Percentiles rank a stretch among this genome's conserved stretches.
Conservation (phyloP, 306 rosid species). For the Prunus mume region DNA sequence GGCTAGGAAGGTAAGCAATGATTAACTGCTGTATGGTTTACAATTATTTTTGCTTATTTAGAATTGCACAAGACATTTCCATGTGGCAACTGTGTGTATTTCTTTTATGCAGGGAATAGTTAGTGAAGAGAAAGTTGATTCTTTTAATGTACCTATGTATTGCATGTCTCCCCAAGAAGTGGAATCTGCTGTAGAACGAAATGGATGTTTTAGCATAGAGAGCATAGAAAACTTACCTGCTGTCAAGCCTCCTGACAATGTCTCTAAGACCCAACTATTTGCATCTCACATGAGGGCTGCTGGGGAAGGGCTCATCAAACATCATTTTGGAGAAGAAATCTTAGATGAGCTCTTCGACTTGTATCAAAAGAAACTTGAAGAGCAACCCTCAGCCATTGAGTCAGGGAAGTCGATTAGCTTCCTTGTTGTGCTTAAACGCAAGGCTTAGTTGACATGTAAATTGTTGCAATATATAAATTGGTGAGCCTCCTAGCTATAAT, state of each 20-base stretch:
- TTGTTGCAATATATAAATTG: too few relatives aligned
- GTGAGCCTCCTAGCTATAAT: too few relatives aligned
- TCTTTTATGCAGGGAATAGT: constrained; percentile 12
- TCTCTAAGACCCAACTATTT: neutral
- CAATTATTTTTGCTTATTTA: neutral
- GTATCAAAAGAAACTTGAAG: neutral
- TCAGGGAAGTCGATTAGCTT: neutral
- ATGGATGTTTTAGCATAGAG: constrained; percentile 23
- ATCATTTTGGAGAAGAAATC: constrained; percentile 10
- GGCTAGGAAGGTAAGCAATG: constrained; percentile 26
- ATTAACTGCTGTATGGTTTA: neutral
- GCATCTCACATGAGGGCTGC: neutral
- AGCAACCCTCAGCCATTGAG: neutral
- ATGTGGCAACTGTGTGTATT: neutral
- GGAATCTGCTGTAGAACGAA: constrained; percentile 6
- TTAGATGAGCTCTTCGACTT: constrained; percentile 18
- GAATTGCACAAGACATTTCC: neutral
- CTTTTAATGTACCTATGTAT: constrained; percentile 22
- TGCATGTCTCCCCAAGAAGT: constrained; percentile 14
- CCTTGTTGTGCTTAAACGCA: constrained; percentile 16
- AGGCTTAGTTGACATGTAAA: neutral
- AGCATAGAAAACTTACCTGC: neutral
- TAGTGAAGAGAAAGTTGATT: constrained; percentile 19
- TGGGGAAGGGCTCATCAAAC: neutral
- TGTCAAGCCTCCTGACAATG: neutral